Conservation (phyloP, 2,329 filamentous ascomycete genomes). For the Verticillium nonalfalfae region DNA sequence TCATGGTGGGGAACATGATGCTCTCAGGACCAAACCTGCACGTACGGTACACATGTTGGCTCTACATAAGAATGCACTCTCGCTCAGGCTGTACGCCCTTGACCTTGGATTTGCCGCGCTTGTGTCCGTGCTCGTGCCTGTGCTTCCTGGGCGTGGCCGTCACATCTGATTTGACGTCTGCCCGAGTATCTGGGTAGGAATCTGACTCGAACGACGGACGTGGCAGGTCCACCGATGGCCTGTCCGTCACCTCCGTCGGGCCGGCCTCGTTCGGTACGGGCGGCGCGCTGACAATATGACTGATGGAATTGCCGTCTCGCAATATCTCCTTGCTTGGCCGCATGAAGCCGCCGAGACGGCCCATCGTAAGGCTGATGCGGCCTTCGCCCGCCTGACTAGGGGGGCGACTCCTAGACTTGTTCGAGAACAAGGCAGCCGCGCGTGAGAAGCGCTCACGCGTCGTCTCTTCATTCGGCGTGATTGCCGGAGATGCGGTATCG, state of each 20-base stretch:
- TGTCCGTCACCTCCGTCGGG: background rate
- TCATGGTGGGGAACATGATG: background rate
- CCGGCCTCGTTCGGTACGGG: background rate
- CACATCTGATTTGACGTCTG: slow-evolving; percentile 13
- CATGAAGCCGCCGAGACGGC: slow-evolving; percentile 45
- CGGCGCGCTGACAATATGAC: slow-evolving; percentile 5
- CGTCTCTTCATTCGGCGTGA: slow-evolving; percentile 43
- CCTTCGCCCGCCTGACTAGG: slow-evolving; percentile 53
- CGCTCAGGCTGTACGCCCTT: slow-evolving; percentile 32
- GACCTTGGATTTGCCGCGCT: slow-evolving; percentile 25
- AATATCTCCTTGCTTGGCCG: slow-evolving; percentile 44
- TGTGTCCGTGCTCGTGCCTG: slow-evolving; percentile 27
- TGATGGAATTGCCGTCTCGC: slow-evolving; percentile 19
- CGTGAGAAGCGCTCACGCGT: slow-evolving; percentile 49
- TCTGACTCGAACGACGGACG: slow-evolving; percentile 3
- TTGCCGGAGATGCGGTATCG: slow-evolving; percentile 27
- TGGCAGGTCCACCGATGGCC: background rate
- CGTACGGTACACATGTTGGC: background rate
- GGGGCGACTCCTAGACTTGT: slow-evolving; percentile 45
- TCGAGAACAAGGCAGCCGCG: slow-evolving; percentile 48
- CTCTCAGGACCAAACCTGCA: background rate
- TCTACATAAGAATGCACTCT: slow-evolving; percentile 42
- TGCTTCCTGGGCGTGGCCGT: slow-evolving; percentile 14
- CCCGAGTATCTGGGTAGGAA: background rate
- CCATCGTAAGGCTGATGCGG: slow-evolving; percentile 51